Conservation (phyloP, 805 yeast genomes). For the Cyberlindnera maclurae region DNA sequence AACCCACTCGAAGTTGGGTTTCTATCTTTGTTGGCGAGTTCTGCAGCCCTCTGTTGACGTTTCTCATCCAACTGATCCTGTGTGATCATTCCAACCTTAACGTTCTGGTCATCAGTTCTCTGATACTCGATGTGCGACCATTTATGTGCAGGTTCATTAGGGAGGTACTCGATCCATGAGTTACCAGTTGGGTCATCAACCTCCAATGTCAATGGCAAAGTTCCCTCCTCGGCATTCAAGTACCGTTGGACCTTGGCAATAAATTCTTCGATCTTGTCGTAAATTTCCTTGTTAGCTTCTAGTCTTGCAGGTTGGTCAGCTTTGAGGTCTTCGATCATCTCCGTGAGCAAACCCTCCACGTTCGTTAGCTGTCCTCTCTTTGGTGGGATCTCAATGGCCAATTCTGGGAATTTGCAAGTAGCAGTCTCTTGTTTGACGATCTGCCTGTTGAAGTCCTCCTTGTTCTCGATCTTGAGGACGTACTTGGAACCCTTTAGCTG, state of each 20-base stretch:
- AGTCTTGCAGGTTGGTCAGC: slow-evolving; percentile 79
- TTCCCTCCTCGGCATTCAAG: slow-evolving; percentile 58
- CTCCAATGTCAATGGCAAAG: slow-evolving; percentile 68
- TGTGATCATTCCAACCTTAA: slow-evolving; percentile 71
- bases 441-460: slow-evolving; percentile 79
- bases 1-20: slow-evolving; percentile 48
- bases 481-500: slow-evolving; percentile 84
- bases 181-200: slow-evolving; percentile 95
- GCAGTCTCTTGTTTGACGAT: slow-evolving; percentile 89
- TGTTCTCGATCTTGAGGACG: slow-evolving; percentile 56
- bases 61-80: slow-evolving; percentile 43
- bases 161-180: slow-evolving; percentile 88
- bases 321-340: slow-evolving; percentile 75
- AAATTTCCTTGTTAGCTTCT: slow-evolving; percentile 63
- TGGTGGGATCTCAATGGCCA: slow-evolving; percentile 93
- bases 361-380: slow-evolving; percentile 90
- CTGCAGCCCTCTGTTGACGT: slow-evolving; percentile 18
- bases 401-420: slow-evolving; percentile 67
- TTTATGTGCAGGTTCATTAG: slow-evolving; percentile 82
- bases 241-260: slow-evolving; percentile 51
- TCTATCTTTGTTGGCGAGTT: slow-evolving; percentile 20
- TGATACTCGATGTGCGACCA: slow-evolving; percentile 81
- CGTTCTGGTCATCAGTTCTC: slow-evolving; percentile 86
- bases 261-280: slow-evolving; percentile 67
- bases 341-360: slow-evolving; percentile 80